Percentiles rank a stretch among this genome's conserved stretches.
These are phyloP conservation scores for Gossypium lobatum DNA, from an alignment of 441 rosid genomes.

Conservation along the genomic window DNA sequence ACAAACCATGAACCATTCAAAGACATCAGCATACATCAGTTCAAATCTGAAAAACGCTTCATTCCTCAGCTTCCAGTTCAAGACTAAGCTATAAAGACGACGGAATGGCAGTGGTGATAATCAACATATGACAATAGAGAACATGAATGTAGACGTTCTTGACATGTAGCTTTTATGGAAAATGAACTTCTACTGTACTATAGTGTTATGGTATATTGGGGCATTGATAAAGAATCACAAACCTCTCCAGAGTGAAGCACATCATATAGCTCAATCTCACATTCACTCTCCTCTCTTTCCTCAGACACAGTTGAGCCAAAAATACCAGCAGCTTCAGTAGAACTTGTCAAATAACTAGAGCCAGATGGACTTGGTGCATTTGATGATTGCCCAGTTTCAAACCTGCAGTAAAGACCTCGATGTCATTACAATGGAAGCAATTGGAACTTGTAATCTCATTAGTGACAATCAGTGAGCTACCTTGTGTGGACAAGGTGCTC, in stretches of 20 bases:
- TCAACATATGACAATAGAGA: neutral
- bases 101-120: neutral
- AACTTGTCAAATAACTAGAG: constrained; percentile 16
- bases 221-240: constrained; percentile 9
- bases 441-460: neutral
- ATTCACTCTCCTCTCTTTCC: constrained; percentile 12
- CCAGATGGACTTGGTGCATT: constrained; percentile 20
- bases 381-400: constrained; percentile 17
- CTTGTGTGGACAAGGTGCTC: constrained; percentile 45
- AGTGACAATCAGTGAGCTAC: constrained; percentile 23
- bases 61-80: neutral
- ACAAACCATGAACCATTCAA: constrained; percentile 7
- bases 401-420: constrained; percentile 8
- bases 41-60: neutral
- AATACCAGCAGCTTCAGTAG: constrained; percentile 13
- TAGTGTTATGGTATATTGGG: neutral
- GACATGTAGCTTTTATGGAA: neutral
- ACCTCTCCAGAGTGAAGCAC: constrained; percentile 15
- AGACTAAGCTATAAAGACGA: neutral
- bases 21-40: neutral
- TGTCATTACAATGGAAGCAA: neutral
- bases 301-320: constrained; percentile 4
- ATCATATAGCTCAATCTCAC: constrained; percentile 8
- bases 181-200: neutral
- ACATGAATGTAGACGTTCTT: neutral